phyloP scores from a whole-genome alignment of 1,284 basidiomycete species.

The Retiboletus flavoniger region DNA sequence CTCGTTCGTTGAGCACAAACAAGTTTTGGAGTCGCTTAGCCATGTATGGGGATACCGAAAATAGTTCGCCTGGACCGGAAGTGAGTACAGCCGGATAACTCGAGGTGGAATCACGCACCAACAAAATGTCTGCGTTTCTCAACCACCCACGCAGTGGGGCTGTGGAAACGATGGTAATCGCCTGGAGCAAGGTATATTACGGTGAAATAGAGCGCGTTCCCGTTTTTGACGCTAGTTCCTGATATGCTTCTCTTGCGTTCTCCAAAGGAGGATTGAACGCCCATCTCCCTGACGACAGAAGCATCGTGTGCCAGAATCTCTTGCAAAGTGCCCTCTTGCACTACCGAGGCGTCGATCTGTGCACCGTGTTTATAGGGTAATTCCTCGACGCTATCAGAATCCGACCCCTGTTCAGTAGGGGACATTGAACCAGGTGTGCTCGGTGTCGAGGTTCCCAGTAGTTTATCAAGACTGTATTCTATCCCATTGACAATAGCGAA shows the following conservation, averaged over 20 bases:
- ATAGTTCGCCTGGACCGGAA: slow-evolving; percentile 71
- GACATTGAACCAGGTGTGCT: slow-evolving; percentile 28
- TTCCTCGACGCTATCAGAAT: slow-evolving; percentile 28
- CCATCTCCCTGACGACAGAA: slow-evolving; percentile 68
- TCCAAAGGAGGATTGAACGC: slow-evolving; percentile 48
- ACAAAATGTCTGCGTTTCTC: slow-evolving; percentile 95
- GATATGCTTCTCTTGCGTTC: slow-evolving; percentile 43
- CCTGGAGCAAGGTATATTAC: slow-evolving; percentile 98
- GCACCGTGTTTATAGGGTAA: slow-evolving; percentile 57
- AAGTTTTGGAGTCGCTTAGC: slow-evolving; percentile 89
- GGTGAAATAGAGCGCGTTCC: slow-evolving; percentile 85
- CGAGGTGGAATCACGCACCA: slow-evolving; percentile 46
- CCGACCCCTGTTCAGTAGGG: slow-evolving; percentile 24
- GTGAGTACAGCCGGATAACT: not conserved
- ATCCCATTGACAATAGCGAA: slow-evolving; percentile 98
- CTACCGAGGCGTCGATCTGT: slow-evolving; percentile 65
- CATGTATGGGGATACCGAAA: slow-evolving; percentile 96
- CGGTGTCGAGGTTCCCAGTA: slow-evolving; percentile 54
- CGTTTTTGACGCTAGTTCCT: slow-evolving; percentile 54
- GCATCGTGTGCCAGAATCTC: slow-evolving; percentile 64
- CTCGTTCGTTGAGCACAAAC: slow-evolving; percentile 97
- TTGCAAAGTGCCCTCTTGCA: slow-evolving; percentile 48
- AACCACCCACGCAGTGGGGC: slow-evolving; percentile 94
- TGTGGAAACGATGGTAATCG: slow-evolving; percentile 98
- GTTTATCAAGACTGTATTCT: slow-evolving; percentile 86